Conservation (phyloP, 345 rosid species). For the Aquilaria sinensis region DNA sequence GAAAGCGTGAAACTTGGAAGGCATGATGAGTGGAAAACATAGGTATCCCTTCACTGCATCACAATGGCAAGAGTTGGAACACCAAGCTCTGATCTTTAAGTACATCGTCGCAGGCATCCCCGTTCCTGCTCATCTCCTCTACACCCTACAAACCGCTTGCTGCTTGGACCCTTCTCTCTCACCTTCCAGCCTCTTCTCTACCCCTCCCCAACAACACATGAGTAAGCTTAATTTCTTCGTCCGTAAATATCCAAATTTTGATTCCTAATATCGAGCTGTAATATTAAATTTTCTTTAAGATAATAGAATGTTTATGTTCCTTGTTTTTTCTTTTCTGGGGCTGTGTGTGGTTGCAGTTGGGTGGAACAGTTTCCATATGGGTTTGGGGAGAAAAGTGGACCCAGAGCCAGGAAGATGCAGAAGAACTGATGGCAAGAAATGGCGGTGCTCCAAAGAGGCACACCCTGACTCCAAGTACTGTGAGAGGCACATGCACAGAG, state of each 20-base stretch:
- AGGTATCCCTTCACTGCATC: conserved; percentile 34
- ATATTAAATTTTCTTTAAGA: no score
- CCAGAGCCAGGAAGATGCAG: conserved; percentile 86
- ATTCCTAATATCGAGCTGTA: no score
- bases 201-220: conserved; percentile 18
- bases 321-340: not conserved
- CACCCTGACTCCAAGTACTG: conserved; percentile 83
- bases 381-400: conserved; percentile 61
- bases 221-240: conserved; percentile 15
- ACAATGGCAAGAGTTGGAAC: conserved; percentile 90
- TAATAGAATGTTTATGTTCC: not conserved
- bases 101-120: conserved; percentile 64
- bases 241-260: no score
- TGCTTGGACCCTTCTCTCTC: conserved; percentile 19
- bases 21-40: conserved; percentile 13
- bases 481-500: conserved; percentile 96
- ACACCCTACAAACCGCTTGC: conserved; percentile 45
- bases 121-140: conserved; percentile 67
- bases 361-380: conserved; percentile 14
- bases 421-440: conserved; percentile 86
- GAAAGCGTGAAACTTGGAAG: no score
- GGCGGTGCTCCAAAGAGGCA: conserved; percentile 93
- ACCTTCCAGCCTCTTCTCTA: conserved; percentile 24
- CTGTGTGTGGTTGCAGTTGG: conserved; percentile 6
- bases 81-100: conserved; percentile 84